Conservation (phyloP, 1,284 basidiomycete genomes). For the Trametes hirsuta region DNA sequence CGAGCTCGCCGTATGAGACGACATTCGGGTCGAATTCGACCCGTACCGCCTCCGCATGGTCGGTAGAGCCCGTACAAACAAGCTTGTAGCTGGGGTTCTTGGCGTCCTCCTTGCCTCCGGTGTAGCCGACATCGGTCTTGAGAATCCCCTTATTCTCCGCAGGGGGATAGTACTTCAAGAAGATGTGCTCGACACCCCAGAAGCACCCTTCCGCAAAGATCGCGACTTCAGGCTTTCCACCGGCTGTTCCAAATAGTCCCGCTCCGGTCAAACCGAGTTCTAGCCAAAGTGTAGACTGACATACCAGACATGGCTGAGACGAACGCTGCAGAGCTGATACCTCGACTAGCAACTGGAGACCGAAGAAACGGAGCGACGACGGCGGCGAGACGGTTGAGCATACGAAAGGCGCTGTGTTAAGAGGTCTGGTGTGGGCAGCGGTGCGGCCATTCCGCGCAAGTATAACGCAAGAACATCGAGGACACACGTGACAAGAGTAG, state of each 20-base stretch:
- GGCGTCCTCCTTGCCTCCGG: slow-evolving; percentile 67
- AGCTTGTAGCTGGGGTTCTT: slow-evolving; percentile 69
- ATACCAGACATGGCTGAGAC: slow-evolving; percentile 24
- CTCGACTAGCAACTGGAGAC: slow-evolving; percentile 11
- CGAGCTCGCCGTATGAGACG: slow-evolving; percentile 82
- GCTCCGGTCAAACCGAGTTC: not conserved
- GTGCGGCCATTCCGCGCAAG: slow-evolving; percentile 19
- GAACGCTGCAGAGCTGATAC: slow-evolving; percentile 16
- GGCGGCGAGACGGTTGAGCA: slow-evolving; percentile 24
- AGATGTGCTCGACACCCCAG: slow-evolving; percentile 90
- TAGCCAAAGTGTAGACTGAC: not conserved
- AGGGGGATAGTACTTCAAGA: slow-evolving; percentile 79
- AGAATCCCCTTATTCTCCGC: slow-evolving; percentile 68
- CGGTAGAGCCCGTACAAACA: slow-evolving; percentile 83
- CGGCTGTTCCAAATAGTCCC: not conserved
- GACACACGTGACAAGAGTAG: slow-evolving; percentile 13
- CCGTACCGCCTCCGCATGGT: slow-evolving; percentile 89
- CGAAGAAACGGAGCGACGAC: slow-evolving; percentile 15
- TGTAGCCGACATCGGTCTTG: slow-evolving; percentile 81
- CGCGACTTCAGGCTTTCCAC: slow-evolving; percentile 55
- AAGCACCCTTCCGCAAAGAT: slow-evolving; percentile 77
- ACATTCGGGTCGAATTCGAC: slow-evolving; percentile 85
- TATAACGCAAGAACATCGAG: slow-evolving; percentile 9
- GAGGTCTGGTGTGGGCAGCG: not conserved
- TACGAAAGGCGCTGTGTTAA: slow-evolving; percentile 7